Base-by-base conservation (phyloP, 306 rosid genomes). In the Vigna hirtella region DNA sequence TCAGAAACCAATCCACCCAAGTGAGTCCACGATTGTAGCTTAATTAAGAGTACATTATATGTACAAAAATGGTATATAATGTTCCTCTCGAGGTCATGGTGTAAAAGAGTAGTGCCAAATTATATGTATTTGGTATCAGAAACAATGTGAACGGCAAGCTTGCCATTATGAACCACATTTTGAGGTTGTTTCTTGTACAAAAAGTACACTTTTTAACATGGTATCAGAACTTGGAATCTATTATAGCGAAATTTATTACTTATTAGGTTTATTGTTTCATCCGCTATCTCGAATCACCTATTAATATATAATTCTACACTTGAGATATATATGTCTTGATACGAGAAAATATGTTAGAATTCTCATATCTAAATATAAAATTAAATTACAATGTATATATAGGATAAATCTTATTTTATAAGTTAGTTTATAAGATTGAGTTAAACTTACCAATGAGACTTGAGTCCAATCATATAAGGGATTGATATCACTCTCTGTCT, bases 1-100 rank as follows among this genome's bases (percentile, higher is more conserved):
- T 88, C 93, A 70, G 94, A 40, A 94, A 86, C 92, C 94, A 88
- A 73, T 91, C 97, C 24, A 91, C 91, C 87, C 86, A 88, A 7
- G 97, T 89, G 7, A 88, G 22, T 38, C 70, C 78, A 65, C 84
- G 68, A 12, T 83, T 85, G 0, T 89, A 80, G 70, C 77, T 91
- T 59, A 72, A 6, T 22, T 75, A 52, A 4, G 64, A 38, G 52
- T 72, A 62, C 59, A 63, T 11, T 70, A 85, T 76, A 14, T 88
- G 74, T 66, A 85, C 88, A 2, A 91, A 59, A 0, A 30, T 30
- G 0, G 3, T 30, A 30, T 4, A 30, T 30, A 30, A 30, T 30
- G 34, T 30, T 30, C 34, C 34, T 28, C 0, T 30, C 0, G 1
- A 30, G 93, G 86, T 32, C 97, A 91, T 6, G 87, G 72, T 36